Evolutionary conservation across 805 yeast genomes (phyloP).

Genomic region (Clavispora santaluciae): DNA sequence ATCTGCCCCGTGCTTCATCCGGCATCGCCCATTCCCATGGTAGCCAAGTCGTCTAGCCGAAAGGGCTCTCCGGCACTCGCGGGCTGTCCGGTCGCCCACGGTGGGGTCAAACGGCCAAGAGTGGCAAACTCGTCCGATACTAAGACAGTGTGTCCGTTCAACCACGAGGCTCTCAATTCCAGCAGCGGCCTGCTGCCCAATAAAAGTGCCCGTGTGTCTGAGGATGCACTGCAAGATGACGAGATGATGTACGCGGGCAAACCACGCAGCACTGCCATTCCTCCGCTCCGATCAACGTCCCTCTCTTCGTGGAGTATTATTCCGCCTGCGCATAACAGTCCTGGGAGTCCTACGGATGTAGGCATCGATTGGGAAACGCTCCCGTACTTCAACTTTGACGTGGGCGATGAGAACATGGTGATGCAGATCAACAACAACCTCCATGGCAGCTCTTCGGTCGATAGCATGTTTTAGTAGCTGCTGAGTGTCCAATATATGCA

Average conservation of each 20-base stretch:
- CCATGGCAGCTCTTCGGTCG: slow-evolving; percentile 14
- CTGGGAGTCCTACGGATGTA: background rate
- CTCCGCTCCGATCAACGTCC: background rate
- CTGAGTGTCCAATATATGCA: background rate
- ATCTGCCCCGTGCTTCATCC: slow-evolving; percentile 17
- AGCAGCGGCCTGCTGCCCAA: slow-evolving; percentile 1
- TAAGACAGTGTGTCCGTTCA: slow-evolving; percentile 31
- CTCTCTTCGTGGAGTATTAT: slow-evolving; percentile 1
- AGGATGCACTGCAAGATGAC: background rate
- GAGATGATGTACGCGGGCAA: too few species aligned
- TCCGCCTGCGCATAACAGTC: background rate
- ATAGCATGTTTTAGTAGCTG: slow-evolving; percentile 20
- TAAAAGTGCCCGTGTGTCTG: background rate
- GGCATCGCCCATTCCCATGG: slow-evolving; percentile 11
- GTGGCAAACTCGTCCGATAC: background rate
- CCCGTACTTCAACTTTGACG: slow-evolving; percentile 28
- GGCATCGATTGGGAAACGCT: slow-evolving; percentile 17
- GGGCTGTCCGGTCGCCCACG: slow-evolving; percentile 10
- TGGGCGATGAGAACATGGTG: slow-evolving; percentile 23
- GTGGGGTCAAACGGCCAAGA: background rate
- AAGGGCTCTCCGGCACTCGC: background rate
- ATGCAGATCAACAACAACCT: slow-evolving; percentile 16
- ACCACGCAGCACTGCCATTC: slow-evolving; percentile 5
- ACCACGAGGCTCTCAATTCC: slow-evolving; percentile 15
- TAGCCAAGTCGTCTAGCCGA: slow-evolving; percentile 6